Evolutionary conservation across 1,139 yeast genomes (phyloP).

Genomic region (Pichia sp.): DNA sequence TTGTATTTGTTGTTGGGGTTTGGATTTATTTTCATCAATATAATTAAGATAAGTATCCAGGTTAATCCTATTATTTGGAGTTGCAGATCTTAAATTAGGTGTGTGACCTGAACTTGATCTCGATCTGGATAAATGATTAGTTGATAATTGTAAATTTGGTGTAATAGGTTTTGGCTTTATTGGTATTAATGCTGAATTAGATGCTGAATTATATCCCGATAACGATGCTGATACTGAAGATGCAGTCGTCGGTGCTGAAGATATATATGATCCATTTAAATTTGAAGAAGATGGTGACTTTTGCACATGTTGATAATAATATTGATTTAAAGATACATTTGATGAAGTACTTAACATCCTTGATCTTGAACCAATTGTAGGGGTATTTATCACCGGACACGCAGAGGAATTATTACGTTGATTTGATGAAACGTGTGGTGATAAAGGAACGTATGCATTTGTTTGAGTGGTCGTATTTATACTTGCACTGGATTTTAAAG

Average conservation of each 20-base stretch:
- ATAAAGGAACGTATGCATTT: background rate
- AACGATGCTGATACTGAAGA: too few species aligned
- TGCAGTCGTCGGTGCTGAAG: background rate
- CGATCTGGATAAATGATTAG: background rate
- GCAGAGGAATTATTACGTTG: background rate
- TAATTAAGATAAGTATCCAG: background rate
- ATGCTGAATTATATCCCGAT: too few species aligned
- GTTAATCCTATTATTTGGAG: background rate
- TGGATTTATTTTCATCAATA: background rate
- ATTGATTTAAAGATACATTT: slow-evolving; percentile 2
- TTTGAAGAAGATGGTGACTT: slow-evolving; percentile 1
- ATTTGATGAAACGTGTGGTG: background rate
- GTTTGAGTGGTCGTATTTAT: slow-evolving; percentile 8
- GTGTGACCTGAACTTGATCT: background rate
- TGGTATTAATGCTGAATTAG: background rate
- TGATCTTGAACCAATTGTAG: slow-evolving; percentile 5
- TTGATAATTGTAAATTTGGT: background rate
- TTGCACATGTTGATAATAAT: background rate
- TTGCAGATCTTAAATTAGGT: background rate
- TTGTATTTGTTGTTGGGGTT: slow-evolving; percentile 9
- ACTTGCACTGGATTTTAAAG: slow-evolving; percentile 21
- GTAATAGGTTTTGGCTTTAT: background rate
- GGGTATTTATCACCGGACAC: slow-evolving; percentile 1
- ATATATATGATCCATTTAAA: background rate
- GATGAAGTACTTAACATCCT: slow-evolving; percentile 10